Conservation (phyloP, 208 protist species). For the Acanthamoeba lenticulata region DNA sequence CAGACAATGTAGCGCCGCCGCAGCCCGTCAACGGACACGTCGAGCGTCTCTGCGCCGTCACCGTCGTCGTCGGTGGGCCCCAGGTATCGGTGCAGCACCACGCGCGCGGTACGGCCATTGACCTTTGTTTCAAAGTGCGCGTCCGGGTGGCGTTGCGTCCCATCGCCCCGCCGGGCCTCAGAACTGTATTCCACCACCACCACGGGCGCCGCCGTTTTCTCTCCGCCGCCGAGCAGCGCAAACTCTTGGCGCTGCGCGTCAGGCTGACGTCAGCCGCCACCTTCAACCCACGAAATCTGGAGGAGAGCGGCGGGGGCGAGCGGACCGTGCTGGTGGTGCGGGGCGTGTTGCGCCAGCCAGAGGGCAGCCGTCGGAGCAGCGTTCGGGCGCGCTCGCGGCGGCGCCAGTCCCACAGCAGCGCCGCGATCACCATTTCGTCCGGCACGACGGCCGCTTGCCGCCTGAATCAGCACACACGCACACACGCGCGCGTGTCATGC, state of each 20-base stretch:
- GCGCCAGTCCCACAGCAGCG: slow-evolving; percentile 10
- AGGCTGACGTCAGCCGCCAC: not conserved
- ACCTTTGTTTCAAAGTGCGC: not conserved
- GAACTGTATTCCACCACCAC: not conserved
- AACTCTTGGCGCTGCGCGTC: not conserved
- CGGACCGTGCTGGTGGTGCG: not conserved
- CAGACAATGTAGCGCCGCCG: not conserved
- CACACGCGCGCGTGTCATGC: not conserved
- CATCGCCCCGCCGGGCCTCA: not conserved
- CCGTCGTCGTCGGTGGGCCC: not conserved
- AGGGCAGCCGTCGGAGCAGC: not conserved
- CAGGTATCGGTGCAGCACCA: not conserved
- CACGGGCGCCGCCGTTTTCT: not conserved
- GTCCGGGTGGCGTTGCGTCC: not conserved
- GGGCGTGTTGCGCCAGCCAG: slow-evolving; percentile 9
- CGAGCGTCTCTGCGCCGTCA: not conserved
- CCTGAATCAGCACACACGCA: not conserved
- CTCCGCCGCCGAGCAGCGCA: not conserved
- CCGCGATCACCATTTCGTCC: slow-evolving; percentile 22
- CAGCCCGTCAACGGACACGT: not conserved
- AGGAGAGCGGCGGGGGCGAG: not conserved
- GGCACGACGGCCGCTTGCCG: not conserved
- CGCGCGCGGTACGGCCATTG: not conserved
- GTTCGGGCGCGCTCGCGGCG: not conserved
- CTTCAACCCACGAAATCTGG: not conserved